These are phyloP conservation scores for Aspergillus novofumigatus DNA, from an alignment of 2,329 filamentous ascomycete species.

Conservation along the genomic window DNA sequence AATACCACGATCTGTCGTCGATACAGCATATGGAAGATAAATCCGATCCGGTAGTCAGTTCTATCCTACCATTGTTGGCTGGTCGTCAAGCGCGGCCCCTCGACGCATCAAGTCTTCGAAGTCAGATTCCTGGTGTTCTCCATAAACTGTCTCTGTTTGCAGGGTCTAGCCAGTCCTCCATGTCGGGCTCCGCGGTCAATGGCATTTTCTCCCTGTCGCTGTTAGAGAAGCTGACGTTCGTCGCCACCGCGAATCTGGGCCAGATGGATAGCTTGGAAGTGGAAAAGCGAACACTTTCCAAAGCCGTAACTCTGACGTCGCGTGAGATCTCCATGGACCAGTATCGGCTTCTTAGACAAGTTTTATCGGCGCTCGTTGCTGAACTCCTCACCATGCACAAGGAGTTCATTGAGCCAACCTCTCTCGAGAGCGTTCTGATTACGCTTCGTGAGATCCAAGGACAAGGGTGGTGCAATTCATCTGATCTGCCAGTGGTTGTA, in stretches of 20 bases:
- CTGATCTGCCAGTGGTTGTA: slow-evolving; percentile 10
- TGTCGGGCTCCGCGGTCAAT: slow-evolving; percentile 44
- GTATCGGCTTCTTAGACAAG: slow-evolving; percentile 45
- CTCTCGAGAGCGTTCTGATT: slow-evolving; percentile 19
- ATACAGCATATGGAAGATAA: slow-evolving; percentile 9
- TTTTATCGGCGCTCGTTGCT: slow-evolving; percentile 39
- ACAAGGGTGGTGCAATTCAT: slow-evolving; percentile 13
- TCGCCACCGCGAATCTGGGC: slow-evolving; percentile 54
- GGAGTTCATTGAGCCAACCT: slow-evolving; percentile 30
- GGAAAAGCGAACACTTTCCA: slow-evolving; percentile 60
- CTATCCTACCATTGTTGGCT: slow-evolving; percentile 35
- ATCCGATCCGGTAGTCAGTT: slow-evolving; percentile 20
- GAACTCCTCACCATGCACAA: slow-evolving; percentile 34
- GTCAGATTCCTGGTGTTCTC: slow-evolving; percentile 31
- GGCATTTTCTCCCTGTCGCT: slow-evolving; percentile 50
- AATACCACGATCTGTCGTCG: slow-evolving; percentile 39
- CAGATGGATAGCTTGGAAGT: slow-evolving; percentile 61
- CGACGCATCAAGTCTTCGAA: slow-evolving; percentile 31
- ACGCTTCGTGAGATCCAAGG: slow-evolving; percentile 23
- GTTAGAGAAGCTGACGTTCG: slow-evolving; percentile 51
- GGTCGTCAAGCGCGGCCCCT: slow-evolving; percentile 33
- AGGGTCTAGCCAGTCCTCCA: slow-evolving; percentile 25
- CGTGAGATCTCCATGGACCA: slow-evolving; percentile 50
- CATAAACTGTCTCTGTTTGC: slow-evolving; percentile 35
- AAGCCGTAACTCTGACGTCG: slow-evolving; percentile 50